Conservation (phyloP, 2,329 filamentous ascomycete species). For the Fusarium haematococcum region DNA sequence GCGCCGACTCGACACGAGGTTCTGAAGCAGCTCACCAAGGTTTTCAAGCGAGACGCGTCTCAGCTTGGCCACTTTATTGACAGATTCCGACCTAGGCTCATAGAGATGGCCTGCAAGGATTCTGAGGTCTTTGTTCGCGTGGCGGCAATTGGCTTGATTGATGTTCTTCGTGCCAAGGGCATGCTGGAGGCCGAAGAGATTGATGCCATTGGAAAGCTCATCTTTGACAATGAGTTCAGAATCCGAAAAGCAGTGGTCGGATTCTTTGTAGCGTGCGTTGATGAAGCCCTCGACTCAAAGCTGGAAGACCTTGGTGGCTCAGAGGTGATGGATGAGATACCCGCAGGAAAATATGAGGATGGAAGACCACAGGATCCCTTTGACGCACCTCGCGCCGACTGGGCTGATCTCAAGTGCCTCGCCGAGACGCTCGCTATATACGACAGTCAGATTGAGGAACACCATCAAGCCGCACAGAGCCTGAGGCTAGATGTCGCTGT, state of each 20-base stretch:
- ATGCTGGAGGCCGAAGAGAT: slow-evolving; percentile 93
- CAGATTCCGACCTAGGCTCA: slow-evolving; percentile 84
- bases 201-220: slow-evolving; percentile 85
- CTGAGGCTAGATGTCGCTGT: slow-evolving; percentile 63
- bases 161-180: slow-evolving; percentile 83
- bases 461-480: slow-evolving; percentile 61
- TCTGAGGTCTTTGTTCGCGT: slow-evolving; percentile 84
- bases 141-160: slow-evolving; percentile 82
- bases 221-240: slow-evolving; percentile 87
- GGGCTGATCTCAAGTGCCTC: slow-evolving; percentile 93
- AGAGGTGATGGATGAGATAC: slow-evolving; percentile 77
- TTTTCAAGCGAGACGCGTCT: slow-evolving; percentile 85
- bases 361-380: slow-evolving; percentile 61
- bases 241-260: slow-evolving; percentile 89
- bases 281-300: slow-evolving; percentile 82
- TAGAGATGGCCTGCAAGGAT: slow-evolving; percentile 93
- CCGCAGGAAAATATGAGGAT: slow-evolving; percentile 78
- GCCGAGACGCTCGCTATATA: slow-evolving; percentile 87
- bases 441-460: slow-evolving; percentile 75
- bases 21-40: slow-evolving; percentile 80
- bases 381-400: slow-evolving; percentile 80
- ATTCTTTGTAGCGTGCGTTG: slow-evolving; percentile 91
- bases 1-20: slow-evolving; percentile 84
- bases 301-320: slow-evolving; percentile 87
- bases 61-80: slow-evolving; percentile 94